Evolutionary conservation across 2,329 filamentous ascomycete species (phyloP), one percentile per base, ranked within the genome.

Genomic region (Myotisia sp.): DNA sequence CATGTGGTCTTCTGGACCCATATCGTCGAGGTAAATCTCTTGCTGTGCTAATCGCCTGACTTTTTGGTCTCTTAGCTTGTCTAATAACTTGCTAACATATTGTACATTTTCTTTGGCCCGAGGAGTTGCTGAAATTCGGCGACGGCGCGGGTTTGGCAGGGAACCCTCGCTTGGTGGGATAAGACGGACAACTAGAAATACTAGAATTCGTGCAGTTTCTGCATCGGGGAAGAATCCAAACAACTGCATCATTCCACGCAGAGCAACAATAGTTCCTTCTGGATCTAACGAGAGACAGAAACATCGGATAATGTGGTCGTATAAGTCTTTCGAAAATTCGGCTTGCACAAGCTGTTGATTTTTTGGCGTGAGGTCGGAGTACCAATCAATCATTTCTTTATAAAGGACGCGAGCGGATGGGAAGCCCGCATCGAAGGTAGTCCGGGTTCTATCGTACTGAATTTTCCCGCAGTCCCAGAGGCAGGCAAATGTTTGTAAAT

Each of bases 401-500:
- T 67, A 70, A 3, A 71, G 48, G 8, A 46, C 43, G 20, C 64
- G 59, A 6, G 58, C 58, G 4, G 53, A 47, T 18, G 64, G 64
- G 40, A 66, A 66, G 7, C 56, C 55, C 2, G 55, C 47, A 33
- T 60, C 48, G 40, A 69, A 69, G 5, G 66, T 54, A 7, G 59
- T 51, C 17, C 56, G 54, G 36, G 65, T 52, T 7, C 52, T 65
- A 32, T 65, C 63, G 33, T 71, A 63, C 40, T 64, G 56, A 6
- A 60, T 47, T 39, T 64, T 63, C 19, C 55, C 62, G 23, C 62
- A 62, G 42, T 66, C 60, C 74, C 76, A 84, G 9, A 83, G 67
- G 10, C 70, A 68, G 40, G 72, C 67, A 49, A 78, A 83, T 1
- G 78, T 82, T 53, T 77, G 70, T 0, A 75, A 63, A 43, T 83